phyloP scores from a whole-genome alignment of 2,329 filamentous ascomycete genomes.

The Cladophialophora yegresii region DNA sequence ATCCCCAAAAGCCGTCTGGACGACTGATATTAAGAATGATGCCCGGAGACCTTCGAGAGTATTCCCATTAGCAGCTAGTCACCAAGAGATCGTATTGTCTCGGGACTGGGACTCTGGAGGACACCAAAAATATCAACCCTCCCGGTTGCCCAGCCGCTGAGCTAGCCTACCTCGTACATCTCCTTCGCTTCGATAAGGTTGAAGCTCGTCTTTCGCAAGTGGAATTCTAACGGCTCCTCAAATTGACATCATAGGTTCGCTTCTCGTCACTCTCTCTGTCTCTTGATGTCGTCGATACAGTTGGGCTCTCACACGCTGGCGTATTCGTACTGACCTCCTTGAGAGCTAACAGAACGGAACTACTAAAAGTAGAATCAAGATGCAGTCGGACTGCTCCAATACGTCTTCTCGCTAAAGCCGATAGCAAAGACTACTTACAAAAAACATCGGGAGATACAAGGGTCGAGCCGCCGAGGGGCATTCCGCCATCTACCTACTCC shows the following conservation, averaged over 20 bases:
- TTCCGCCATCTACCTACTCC: too few species aligned
- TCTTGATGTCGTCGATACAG: background rate
- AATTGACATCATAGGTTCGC: background rate
- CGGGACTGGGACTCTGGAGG: background rate
- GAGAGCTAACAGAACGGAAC: background rate
- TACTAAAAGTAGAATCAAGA: background rate
- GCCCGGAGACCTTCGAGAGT: background rate
- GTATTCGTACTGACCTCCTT: conserved; percentile 1
- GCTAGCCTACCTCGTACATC: too few species aligned
- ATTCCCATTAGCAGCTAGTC: background rate
- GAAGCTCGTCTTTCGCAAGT: background rate
- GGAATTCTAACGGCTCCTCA: background rate
- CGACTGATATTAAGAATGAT: background rate
- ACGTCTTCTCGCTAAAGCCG: background rate
- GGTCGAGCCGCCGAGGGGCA: background rate
- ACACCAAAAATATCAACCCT: background rate
- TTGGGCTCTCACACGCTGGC: background rate
- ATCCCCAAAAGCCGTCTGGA: background rate
- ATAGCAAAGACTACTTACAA: background rate
- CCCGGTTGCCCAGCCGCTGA: background rate
- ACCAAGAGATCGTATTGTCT: background rate
- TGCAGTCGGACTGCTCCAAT: background rate
- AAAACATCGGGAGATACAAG: background rate
- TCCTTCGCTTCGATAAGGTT: background rate
- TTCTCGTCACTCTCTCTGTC: background rate